Evolutionary conservation across 2,329 filamentous ascomycete genomes (phyloP).

Genomic region (Colletotrichum neosansevieriae): DNA sequence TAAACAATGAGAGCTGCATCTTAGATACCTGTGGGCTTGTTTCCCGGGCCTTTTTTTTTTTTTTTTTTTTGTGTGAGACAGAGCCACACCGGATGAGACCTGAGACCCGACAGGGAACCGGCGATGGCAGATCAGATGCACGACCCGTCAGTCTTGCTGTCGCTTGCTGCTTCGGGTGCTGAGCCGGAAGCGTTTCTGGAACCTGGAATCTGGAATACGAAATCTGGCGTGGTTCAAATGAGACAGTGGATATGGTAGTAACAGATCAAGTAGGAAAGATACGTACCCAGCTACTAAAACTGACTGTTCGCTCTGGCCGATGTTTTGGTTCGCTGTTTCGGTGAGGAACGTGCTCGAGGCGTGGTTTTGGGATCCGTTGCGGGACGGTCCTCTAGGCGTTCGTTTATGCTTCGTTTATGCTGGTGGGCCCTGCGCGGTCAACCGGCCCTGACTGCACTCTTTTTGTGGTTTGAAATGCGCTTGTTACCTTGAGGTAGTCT

Average conservation of each 20-base stretch:
- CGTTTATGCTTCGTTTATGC: slow-evolving; percentile 29
- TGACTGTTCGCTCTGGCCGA: background rate
- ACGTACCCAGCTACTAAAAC: slow-evolving; percentile 7
- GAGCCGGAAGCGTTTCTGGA: background rate
- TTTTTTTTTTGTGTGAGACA: slow-evolving; percentile 16
- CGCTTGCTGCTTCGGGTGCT: slow-evolving; percentile 13
- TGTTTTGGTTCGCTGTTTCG: slow-evolving; percentile 24
- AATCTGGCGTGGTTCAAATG: slow-evolving; percentile 11
- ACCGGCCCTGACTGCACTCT: background rate
- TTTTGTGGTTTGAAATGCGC: background rate
- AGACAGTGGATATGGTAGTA: slow-evolving; percentile 4
- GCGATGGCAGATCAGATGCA: slow-evolving; percentile 26
- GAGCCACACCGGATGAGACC: slow-evolving; percentile 24
- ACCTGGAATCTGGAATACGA: too few relatives aligned
- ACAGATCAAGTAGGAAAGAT: background rate
- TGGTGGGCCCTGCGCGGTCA: slow-evolving; percentile 18
- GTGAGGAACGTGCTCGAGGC: slow-evolving; percentile 34
- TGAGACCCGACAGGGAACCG: slow-evolving; percentile 29
- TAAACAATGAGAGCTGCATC: background rate
- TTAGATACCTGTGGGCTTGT: slow-evolving; percentile 12
- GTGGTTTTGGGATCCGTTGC: slow-evolving; percentile 34
- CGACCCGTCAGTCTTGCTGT: slow-evolving; percentile 1
- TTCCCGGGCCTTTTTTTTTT: background rate
- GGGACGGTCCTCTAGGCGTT: slow-evolving; percentile 30
- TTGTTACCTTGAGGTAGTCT: background rate